Evolutionary conservation across 78 protist species (phyloP).

Genomic region (Corallochytrium limacisporum): DNA sequence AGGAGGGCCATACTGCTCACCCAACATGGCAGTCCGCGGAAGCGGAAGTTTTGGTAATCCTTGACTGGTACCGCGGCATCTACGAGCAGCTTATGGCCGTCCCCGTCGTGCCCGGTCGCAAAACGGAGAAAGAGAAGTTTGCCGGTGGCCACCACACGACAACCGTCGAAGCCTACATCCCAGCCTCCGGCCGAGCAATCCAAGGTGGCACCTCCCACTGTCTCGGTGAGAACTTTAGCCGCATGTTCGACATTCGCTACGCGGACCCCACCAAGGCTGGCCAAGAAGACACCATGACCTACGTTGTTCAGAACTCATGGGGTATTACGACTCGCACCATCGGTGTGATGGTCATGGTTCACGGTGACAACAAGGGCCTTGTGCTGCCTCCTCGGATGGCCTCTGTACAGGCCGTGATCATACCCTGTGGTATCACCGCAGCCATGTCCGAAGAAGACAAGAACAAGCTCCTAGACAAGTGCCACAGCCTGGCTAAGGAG

Average conservation of each 20-base stretch:
- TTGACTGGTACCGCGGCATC: slow-evolving; percentile 58
- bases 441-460: slow-evolving; percentile 24
- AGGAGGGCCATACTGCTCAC: slow-evolving; percentile 96
- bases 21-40: slow-evolving; percentile 75
- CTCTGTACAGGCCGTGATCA: slow-evolving; percentile 66
- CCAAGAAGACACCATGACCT: slow-evolving; percentile 16
- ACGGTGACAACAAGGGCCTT: slow-evolving; percentile 93
- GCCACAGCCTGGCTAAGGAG: too few relatives aligned
- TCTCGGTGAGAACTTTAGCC: slow-evolving; percentile 91
- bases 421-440: slow-evolving; percentile 54
- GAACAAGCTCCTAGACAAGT: neutral
- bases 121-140: slow-evolving; percentile 86
- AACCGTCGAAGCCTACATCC: slow-evolving; percentile 86
- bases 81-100: slow-evolving; percentile 85
- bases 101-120: slow-evolving; percentile 69
- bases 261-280: slow-evolving; percentile 24
- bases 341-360: slow-evolving; percentile 32
- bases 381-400: slow-evolving; percentile 96
- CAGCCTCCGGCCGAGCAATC: slow-evolving; percentile 80
- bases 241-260: slow-evolving; percentile 85
- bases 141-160: slow-evolving; percentile 87
- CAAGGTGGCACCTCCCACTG: slow-evolving; percentile 91
- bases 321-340: slow-evolving; percentile 91
- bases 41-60: slow-evolving; percentile 62
- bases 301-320: slow-evolving; percentile 90